Base-by-base conservation (phyloP, 805 yeast genomes). In the Pichia gijzeniarum region DNA sequence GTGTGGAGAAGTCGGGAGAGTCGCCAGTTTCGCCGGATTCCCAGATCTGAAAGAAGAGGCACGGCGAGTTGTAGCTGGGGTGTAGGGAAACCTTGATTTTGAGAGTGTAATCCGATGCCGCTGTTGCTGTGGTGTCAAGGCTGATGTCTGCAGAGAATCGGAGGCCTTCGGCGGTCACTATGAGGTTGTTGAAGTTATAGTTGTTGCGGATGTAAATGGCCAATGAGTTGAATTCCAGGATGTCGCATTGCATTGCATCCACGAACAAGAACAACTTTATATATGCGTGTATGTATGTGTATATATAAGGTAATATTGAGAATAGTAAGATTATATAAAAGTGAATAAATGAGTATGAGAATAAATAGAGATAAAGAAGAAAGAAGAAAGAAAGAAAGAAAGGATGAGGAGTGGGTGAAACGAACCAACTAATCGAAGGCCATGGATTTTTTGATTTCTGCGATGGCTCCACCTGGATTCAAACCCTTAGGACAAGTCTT, bases 401-500 rank as follows among this genome's bases (percentile, higher is more conserved):
- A 22, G 31, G 22, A 17, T 16, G 9, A 18, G n/a, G 10, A 31
- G 31, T 25, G 10, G n/a, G 28, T 25, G 12, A 4, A 17, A 43
- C 14, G 4, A 38, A 32, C 16, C 30, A 42, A 32, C 16, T 28
- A 42, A 16, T 13, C 41, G 27, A 44, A 44, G 43, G 96, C 93
- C 77, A 93, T 77, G 63, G 81, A 80, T 74, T 88, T 90, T 79
- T 93, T 93, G 70, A 93, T 89, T 71, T 88, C 89, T 53, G 98
- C 98, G 70, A 93, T 93, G 48, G 99, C 98, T 60, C 66, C 75
- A 72, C 98, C 99, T 39, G 99, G 99, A 72, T 93, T 93, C 73
- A 93, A 79, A 53, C 96, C 97, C 56, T 82, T 93, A 85, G 99
- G 99, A 76, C 99, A 93, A 47, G 99, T 93, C 65, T 79, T 83